These are phyloP conservation scores for Lactifluus subvellereus DNA, from an alignment of 768 basidiomycete genomes.

Conservation along the genomic window DNA sequence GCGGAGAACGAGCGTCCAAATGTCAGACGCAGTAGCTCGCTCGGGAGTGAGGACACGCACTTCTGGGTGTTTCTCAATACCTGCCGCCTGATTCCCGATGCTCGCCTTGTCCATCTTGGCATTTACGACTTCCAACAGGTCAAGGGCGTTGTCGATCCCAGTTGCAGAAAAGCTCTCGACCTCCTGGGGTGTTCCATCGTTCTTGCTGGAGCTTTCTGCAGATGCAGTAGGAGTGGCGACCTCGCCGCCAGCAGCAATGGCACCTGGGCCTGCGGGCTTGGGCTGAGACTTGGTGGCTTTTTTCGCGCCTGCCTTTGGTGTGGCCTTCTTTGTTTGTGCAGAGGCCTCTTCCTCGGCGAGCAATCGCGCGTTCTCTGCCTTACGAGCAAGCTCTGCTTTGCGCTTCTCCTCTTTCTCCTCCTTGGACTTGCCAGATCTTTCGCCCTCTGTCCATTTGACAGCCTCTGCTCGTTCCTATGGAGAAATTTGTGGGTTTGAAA, in stretches of 20 bases:
- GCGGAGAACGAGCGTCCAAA: slow-evolving; percentile 20
- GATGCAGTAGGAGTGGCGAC: slow-evolving; percentile 28
- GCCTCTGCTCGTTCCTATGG: slow-evolving; percentile 67
- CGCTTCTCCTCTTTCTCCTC: slow-evolving; percentile 79
- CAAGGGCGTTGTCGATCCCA: slow-evolving; percentile 86
- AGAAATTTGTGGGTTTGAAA: neutral
- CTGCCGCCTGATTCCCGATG: slow-evolving; percentile 79
- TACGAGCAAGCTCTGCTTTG: slow-evolving; percentile 73
- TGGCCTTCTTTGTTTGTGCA: slow-evolving; percentile 48
- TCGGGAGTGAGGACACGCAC: slow-evolving; percentile 38
- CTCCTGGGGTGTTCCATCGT: slow-evolving; percentile 34
- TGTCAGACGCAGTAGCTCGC: neutral
- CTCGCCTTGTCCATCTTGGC: slow-evolving; percentile 93
- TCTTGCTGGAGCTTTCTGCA: slow-evolving; percentile 30
- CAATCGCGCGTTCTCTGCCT: slow-evolving; percentile 78
- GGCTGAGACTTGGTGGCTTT: neutral
- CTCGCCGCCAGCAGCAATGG: slow-evolving; percentile 69
- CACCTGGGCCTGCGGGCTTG: slow-evolving; percentile 75
- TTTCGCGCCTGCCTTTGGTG: slow-evolving; percentile 35
- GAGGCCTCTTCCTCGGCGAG: slow-evolving; percentile 84
- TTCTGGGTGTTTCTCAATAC: slow-evolving; percentile 89
- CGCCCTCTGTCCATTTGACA: slow-evolving; percentile 57
- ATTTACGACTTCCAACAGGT: slow-evolving; percentile 82
- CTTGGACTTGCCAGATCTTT: slow-evolving; percentile 61
- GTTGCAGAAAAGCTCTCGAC: slow-evolving; percentile 74